Evolutionary conservation across 23 red algal species (phyloP).

Genomic region (Cyanidioschyzon merolae): DNA sequence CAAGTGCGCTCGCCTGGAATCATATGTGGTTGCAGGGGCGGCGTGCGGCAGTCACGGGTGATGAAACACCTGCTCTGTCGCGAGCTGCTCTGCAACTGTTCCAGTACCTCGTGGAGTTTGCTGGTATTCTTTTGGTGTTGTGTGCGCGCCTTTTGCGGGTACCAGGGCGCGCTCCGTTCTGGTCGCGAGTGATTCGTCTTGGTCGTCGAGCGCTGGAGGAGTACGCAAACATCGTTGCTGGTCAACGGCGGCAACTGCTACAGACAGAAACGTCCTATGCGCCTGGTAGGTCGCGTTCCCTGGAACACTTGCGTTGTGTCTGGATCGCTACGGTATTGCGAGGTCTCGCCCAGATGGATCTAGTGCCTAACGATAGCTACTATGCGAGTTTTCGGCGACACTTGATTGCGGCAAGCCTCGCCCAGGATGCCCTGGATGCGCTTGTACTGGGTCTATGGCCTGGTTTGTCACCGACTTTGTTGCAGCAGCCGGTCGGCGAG

Average conservation of each 20-base stretch:
- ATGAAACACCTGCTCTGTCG: not conserved
- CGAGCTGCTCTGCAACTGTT: not conserved
- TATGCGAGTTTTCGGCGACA: slow-evolving; percentile 4
- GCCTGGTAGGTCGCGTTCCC: not conserved
- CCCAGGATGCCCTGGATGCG: not conserved
- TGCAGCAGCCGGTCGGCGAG: not conserved
- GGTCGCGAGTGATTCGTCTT: not conserved
- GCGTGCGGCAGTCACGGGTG: not conserved
- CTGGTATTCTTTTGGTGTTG: not conserved
- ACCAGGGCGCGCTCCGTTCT: not conserved
- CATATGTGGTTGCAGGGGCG: not conserved
- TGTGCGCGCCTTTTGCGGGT: slow-evolving; percentile 6
- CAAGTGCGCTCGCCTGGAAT: not conserved
- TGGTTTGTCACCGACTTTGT: not conserved
- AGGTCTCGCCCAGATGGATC: not conserved
- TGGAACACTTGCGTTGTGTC: not conserved
- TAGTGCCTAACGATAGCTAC: slow-evolving; percentile 7
- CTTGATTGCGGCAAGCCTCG: slow-evolving; percentile 4
- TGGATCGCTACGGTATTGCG: slow-evolving; percentile 2
- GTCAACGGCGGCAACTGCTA: not conserved
- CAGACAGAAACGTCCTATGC: not conserved
- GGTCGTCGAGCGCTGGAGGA: slow-evolving; percentile 14
- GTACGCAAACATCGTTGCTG: not conserved
- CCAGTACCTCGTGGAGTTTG: not conserved
- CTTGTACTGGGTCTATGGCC: slow-evolving; percentile 1